Conservation (phyloP, 495 filamentous ascomycete species). For the Penicillium ochrochloron region DNA sequence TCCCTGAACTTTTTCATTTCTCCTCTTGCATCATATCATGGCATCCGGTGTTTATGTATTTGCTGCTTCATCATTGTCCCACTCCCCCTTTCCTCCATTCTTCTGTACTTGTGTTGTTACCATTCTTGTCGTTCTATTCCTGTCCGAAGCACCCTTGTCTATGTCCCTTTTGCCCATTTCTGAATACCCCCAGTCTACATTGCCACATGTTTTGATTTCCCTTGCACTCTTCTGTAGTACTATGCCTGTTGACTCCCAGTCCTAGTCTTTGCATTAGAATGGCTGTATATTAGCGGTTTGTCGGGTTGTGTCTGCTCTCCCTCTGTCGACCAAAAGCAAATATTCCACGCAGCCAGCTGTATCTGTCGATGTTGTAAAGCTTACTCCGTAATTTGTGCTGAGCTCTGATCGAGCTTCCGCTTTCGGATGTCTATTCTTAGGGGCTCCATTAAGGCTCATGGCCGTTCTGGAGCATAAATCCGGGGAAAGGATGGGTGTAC, state of each 20-base stretch:
- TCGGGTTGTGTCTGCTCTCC: conserved; percentile 4
- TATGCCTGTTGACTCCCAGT: conserved; percentile 22
- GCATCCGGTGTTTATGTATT: conserved; percentile 32
- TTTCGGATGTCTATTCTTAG: not conserved
- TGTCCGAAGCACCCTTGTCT: not conserved
- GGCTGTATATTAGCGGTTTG: conserved; percentile 43
- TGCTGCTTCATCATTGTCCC: conserved; percentile 10
- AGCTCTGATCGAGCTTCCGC: not conserved
- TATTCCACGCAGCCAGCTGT: not conserved
- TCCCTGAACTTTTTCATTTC: conserved; percentile 22
- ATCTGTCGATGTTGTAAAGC: not conserved
- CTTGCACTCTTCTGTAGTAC: conserved; percentile 29
- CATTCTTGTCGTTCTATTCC: conserved; percentile 9
- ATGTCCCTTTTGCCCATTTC: conserved; percentile 13
- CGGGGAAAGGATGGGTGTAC: too few species aligned
- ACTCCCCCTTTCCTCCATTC: not conserved
- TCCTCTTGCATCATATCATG: conserved; percentile 37
- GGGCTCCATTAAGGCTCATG: too few species aligned
- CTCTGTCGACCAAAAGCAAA: not conserved
- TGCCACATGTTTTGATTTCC: conserved; percentile 18
- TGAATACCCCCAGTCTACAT: conserved; percentile 32
- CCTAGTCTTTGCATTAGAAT: conserved; percentile 37
- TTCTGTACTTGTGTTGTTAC: conserved; percentile 16
- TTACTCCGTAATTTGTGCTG: not conserved
- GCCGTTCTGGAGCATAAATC: not conserved